Percentiles rank a stretch among this genome's conserved stretches.
Evolutionary conservation across 305 asterid genomes (phyloP).

Genomic region (Plantago coronopus): DNA sequence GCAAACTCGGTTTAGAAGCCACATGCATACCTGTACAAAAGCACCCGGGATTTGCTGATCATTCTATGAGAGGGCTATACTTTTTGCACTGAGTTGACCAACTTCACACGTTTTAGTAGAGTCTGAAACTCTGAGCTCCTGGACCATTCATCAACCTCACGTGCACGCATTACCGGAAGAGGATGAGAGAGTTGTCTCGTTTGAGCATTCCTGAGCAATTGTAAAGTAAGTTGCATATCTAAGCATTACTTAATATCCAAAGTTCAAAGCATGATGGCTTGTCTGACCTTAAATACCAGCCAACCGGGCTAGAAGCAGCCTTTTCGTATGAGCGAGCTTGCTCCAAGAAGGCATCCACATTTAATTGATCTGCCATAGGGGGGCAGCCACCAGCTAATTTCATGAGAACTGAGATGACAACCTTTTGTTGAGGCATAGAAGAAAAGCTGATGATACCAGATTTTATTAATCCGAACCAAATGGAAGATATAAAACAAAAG

Average conservation of each 20-base stretch:
- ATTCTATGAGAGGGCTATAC: slow-evolving; percentile 27
- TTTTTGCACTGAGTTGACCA: slow-evolving; percentile 33
- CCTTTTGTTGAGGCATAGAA: slow-evolving; percentile 77
- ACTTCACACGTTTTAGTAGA: slow-evolving; percentile 52
- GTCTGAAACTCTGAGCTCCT: slow-evolving; percentile 69
- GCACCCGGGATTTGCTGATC: slow-evolving; percentile 7
- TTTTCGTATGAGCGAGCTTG: slow-evolving; percentile 93
- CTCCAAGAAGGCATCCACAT: slow-evolving; percentile 90
- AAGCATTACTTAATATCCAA: slow-evolving; percentile 11
- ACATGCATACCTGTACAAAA: slow-evolving; percentile 34
- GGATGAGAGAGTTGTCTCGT: slow-evolving; percentile 95
- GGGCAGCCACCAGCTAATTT: slow-evolving; percentile 99
- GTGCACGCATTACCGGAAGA: slow-evolving; percentile 89
- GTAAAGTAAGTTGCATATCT: slow-evolving; percentile 21
- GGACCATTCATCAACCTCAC: slow-evolving; percentile 97
- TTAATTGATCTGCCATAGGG: slow-evolving; percentile 80
- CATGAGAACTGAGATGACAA: slow-evolving; percentile 93
- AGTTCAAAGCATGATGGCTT: slow-evolving; percentile 2
- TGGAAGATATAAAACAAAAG: slow-evolving; percentile 14
- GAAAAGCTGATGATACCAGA: slow-evolving; percentile 23
- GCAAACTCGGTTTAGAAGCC: slow-evolving; percentile 7
- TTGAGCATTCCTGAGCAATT: slow-evolving; percentile 75
- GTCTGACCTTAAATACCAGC: slow-evolving; percentile 84
- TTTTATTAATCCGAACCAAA: slow-evolving; percentile 12
- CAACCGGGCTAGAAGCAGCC: slow-evolving; percentile 85